phyloP scores from a whole-genome alignment of 2,329 filamentous ascomycete genomes.

The Beauveria bassiana region DNA sequence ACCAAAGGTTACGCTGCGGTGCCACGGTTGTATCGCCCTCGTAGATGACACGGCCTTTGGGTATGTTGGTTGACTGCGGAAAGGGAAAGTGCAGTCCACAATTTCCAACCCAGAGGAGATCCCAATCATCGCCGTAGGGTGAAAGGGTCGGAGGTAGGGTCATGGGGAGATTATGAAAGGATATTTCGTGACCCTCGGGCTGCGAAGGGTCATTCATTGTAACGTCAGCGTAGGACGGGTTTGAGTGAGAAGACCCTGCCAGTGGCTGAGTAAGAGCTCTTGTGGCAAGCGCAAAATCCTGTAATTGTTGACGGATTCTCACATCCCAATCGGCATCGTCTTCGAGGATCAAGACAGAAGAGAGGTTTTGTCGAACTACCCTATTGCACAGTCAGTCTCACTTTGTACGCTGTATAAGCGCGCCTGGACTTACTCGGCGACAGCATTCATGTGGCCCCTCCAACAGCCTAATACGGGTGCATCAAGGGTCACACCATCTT shows the following conservation, averaged over 20 bases:
- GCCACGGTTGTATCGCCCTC: constrained; percentile 29
- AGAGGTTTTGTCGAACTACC: constrained; percentile 36
- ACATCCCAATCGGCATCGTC: constrained; percentile 54
- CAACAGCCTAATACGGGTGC: constrained; percentile 27
- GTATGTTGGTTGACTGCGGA: constrained; percentile 13
- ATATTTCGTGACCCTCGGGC: constrained; percentile 14
- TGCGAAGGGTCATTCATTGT: constrained; percentile 16
- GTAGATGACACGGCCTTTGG: constrained; percentile 24
- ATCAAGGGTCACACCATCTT: constrained; percentile 23
- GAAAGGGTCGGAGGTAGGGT: constrained; percentile 20
- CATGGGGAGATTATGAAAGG: constrained; percentile 16
- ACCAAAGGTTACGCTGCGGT: constrained; percentile 23
- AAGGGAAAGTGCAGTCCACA: constrained; percentile 31
- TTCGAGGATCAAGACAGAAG: constrained; percentile 45
- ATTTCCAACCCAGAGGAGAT: constrained; percentile 44
- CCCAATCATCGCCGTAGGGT: constrained; percentile 43
- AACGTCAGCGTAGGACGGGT: constrained; percentile 18
- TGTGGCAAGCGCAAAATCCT: constrained; percentile 29
- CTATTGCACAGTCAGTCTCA: neutral
- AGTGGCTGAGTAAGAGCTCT: constrained; percentile 27
- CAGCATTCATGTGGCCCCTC: constrained; percentile 32
- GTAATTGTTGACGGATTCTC: constrained; percentile 40
- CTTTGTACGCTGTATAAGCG: constrained; percentile 13
- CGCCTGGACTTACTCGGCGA: constrained; percentile 21
- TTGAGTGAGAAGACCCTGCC: neutral